Base-by-base conservation (phyloP, 2,329 filamentous ascomycete species). In the Aspergillus tanneri region DNA sequence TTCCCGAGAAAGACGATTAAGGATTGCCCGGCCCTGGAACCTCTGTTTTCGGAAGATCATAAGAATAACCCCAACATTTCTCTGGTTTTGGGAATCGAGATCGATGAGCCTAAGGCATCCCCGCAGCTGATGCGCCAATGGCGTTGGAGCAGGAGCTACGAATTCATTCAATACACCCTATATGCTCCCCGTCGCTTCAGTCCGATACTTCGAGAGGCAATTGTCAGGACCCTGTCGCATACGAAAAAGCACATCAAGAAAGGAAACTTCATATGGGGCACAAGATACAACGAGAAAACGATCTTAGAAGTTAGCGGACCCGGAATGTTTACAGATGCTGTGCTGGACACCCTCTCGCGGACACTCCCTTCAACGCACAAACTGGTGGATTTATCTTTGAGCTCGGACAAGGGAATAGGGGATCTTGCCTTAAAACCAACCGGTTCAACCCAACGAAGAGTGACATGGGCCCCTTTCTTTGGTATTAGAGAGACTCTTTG, bases 381-480 rank as follows among this genome's bases (percentile, higher is more conserved):
- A 4, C 42, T 69, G 4, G 30, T 68, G 5, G 27, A 50, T 5
- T 19, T 48, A 9, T 68, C 64, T 3, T 38, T 62, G 3, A 32
- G 52, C 2, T 52, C 58, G 3, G 64, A 67, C 42, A 21, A 21
- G 4, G 53, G 43, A 0, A 48, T 63, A 6, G 61, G 59, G 3
- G 63, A 68, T 23, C 37, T 60, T 1, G 21, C 54, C 19, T 32
- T 52, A 1, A 30, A 27, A 1, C 30, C 25, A 11, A 49, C 51
- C 1, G 53, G 41, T 1, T 32, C 34, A 9, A 49, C 50, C 6
- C 27, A 53, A 12, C 52, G 52, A 14, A 60, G 64, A 4, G 62
- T 69, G 19, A 68, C 65, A 2, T 69, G 66, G 66, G 62, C 63
- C 1, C 65, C 66, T 12, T 69, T 69, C 30, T 57, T 68, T 34